Conservation (phyloP, 2,329 filamentous ascomycete genomes). For the Coniella lustricola region DNA sequence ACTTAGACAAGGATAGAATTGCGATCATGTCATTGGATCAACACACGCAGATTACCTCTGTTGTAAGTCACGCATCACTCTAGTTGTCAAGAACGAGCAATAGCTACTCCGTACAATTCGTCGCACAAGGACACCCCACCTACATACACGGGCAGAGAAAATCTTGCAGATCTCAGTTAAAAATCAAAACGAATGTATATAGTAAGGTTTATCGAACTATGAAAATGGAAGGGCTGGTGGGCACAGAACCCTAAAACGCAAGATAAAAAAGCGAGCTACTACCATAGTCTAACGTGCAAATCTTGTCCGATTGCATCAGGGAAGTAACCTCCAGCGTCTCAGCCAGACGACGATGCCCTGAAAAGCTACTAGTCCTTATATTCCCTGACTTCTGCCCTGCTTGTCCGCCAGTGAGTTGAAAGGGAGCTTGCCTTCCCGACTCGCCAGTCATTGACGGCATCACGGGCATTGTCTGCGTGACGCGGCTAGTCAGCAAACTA, state of each 20-base stretch:
- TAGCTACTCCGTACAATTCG: too few relatives aligned
- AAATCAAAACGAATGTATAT: conserved; percentile 6
- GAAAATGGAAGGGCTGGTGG: conserved; percentile 10
- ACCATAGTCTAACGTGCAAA: conserved; percentile 4
- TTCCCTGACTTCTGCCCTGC: conserved; percentile 9
- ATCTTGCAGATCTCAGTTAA: too few relatives aligned
- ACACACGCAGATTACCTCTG: too few relatives aligned
- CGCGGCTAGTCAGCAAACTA: not conserved
- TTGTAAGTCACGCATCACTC: too few relatives aligned
- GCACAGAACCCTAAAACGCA: not conserved
- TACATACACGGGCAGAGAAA: too few relatives aligned
- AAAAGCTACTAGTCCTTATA: not conserved
- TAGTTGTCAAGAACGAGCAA: too few relatives aligned
- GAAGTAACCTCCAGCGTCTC: conserved; percentile 8
- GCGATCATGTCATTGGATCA: too few relatives aligned
- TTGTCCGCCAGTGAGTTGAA: conserved; percentile 11
- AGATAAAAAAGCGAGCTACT: conserved; percentile 2
- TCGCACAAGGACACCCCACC: too few relatives aligned
- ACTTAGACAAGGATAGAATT: too few relatives aligned
- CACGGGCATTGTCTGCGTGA: conserved; percentile 9
- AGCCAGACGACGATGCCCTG: not conserved
- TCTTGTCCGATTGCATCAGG: conserved; percentile 5
- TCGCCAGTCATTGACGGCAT: conserved; percentile 12
- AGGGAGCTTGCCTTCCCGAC: conserved; percentile 6
- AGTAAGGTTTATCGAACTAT: conserved; percentile 12